phyloP scores from a whole-genome alignment of 805 yeast species.

The Ascoidea asiatica region DNA sequence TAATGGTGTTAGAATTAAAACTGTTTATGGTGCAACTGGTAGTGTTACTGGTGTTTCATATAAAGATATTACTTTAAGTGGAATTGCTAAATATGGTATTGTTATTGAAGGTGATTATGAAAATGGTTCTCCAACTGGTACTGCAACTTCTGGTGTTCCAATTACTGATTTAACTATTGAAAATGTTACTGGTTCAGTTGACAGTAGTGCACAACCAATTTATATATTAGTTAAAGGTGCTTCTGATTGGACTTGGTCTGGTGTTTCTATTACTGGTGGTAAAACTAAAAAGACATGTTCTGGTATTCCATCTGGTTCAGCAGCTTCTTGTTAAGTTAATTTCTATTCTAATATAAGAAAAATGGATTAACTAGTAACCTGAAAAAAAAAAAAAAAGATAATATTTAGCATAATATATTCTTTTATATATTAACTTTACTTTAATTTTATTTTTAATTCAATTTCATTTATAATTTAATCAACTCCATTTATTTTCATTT shows the following conservation, averaged over 20 bases:
- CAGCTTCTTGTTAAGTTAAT: constrained; percentile 10
- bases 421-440: too few species aligned
- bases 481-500: too few species aligned
- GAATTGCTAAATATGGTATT: constrained; percentile 10
- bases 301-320: constrained; percentile 11
- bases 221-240: constrained; percentile 9
- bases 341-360: too few species aligned
- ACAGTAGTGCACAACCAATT: constrained; percentile 5
- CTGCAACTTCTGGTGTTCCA: constrained; percentile 10
- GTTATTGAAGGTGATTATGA: constrained; percentile 11
- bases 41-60: constrained; percentile 8
- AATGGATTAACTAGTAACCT: too few species aligned
- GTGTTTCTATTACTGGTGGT: constrained; percentile 9
- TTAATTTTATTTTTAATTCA: too few species aligned
- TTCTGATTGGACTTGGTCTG: constrained; percentile 9
- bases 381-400: too few species aligned
- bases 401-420: too few species aligned
- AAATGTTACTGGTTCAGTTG: constrained; percentile 9
- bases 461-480: too few species aligned
- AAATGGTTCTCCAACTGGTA: constrained; percentile 9
- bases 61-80: constrained; percentile 3
- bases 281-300: constrained; percentile 4
- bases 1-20: constrained; percentile 11
- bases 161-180: constrained; percentile 8
- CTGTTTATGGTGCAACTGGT: constrained; percentile 11